These are phyloP conservation scores for Sphaerobolus stellatus DNA, from an alignment of 1,284 basidiomycete genomes.

Conservation along the genomic window DNA sequence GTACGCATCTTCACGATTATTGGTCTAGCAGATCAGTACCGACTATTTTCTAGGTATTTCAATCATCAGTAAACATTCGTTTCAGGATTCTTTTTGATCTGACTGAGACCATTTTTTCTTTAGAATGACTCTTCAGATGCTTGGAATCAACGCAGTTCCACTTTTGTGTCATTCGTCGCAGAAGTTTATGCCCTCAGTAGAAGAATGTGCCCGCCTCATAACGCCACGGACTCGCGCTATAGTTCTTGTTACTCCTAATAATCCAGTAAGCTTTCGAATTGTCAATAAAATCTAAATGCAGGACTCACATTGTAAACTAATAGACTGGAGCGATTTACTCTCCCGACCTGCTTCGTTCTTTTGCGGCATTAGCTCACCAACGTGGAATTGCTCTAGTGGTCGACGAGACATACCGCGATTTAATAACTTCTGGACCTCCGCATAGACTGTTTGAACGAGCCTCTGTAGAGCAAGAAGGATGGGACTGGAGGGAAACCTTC, in stretches of 20 bases:
- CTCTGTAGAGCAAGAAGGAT: conserved; percentile 20
- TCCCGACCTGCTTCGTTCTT: conserved; percentile 57
- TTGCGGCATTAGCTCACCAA: conserved; percentile 60
- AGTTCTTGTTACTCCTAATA: conserved; percentile 74
- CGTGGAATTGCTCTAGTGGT: conserved; percentile 71
- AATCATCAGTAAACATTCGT: conserved; percentile 61
- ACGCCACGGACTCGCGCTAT: conserved; percentile 66
- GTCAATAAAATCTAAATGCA: too few species aligned
- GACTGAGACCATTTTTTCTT: conserved; percentile 7
- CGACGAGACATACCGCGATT: conserved; percentile 91
- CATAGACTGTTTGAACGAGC: conserved; percentile 51
- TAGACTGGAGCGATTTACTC: conserved; percentile 81
- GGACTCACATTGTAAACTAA: too few species aligned
- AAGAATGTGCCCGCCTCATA: conserved; percentile 50
- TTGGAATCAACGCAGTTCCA: conserved; percentile 62
- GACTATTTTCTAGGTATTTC: conserved; percentile 56
- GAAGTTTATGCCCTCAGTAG: conserved; percentile 60
- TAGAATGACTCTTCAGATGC: conserved; percentile 73
- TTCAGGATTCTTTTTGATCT: conserved; percentile 15
- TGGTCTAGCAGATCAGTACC: neutral
- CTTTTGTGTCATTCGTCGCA: conserved; percentile 57
- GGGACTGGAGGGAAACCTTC: conserved; percentile 61
- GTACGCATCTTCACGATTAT: conserved; percentile 33
- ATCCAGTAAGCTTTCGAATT: conserved; percentile 67
- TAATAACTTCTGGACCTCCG: conserved; percentile 55